These are phyloP conservation scores for Fraxinus platypoda DNA, from an alignment of 305 asterid genomes.

Conservation along the genomic window DNA sequence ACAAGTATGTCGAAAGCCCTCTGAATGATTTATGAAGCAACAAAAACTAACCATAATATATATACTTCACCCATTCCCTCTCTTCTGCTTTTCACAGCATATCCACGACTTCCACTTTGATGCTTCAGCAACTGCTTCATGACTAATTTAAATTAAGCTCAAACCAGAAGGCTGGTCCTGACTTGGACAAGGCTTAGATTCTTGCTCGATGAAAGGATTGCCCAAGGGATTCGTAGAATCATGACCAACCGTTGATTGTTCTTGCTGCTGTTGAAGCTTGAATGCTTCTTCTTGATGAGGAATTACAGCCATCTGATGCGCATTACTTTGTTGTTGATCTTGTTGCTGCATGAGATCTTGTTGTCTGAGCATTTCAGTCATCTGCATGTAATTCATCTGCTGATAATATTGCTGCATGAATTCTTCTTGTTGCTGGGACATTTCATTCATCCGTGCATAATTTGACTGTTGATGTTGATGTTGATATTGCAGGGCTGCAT, in stretches of 20 bases:
- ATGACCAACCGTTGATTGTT: constrained; percentile 17
- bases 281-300: constrained; percentile 23
- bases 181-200: constrained; percentile 26
- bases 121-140: constrained; percentile 1
- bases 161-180: constrained; percentile 27
- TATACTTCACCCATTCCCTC: not conserved
- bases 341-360: constrained; percentile 22
- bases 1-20: not conserved
- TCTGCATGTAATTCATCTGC: constrained; percentile 25
- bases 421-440: constrained; percentile 25
- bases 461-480: constrained; percentile 8
- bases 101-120: not conserved
- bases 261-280: constrained; percentile 24
- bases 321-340: constrained; percentile 17
- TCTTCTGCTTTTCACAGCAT: not conserved
- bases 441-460: constrained; percentile 16
- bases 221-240: constrained; percentile 35
- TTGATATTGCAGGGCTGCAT: constrained; percentile 23
- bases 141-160: constrained; percentile 36
- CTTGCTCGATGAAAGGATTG: constrained; percentile 52
- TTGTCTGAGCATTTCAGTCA: constrained; percentile 28
- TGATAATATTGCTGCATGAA: constrained; percentile 23
- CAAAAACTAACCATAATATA: not conserved
- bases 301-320: constrained; percentile 22
- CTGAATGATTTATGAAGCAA: not conserved